These are phyloP conservation scores for Hypholoma fasciculare DNA, from an alignment of 768 basidiomycete species.

Conservation along the genomic window DNA sequence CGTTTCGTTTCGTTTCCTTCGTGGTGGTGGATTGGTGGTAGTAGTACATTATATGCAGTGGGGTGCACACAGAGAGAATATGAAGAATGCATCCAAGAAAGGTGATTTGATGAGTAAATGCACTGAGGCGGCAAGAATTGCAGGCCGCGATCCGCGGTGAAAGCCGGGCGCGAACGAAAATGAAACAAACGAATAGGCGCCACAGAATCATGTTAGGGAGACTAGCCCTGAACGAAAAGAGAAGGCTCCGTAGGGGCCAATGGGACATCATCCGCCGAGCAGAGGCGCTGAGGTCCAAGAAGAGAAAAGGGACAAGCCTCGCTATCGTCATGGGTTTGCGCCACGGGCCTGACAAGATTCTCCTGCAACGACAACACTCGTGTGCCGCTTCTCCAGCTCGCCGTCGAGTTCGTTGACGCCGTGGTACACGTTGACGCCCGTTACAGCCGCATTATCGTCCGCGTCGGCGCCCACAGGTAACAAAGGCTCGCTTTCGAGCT, in stretches of 20 bases:
- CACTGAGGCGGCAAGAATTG: no score
- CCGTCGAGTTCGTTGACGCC: conserved; percentile 4
- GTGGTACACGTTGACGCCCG: conserved; percentile 13
- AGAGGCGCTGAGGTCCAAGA: neutral
- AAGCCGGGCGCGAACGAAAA: no score
- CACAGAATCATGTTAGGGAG: no score
- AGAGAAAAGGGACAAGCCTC: neutral
- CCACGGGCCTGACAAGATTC: neutral
- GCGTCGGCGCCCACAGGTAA: neutral
- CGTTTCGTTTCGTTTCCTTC: no score
- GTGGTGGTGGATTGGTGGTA: no score
- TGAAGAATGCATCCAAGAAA: no score
- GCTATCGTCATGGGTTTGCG: neutral
- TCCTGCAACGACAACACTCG: conserved; percentile 11
- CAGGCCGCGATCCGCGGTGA: no score
- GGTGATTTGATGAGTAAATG: no score
- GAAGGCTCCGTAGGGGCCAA: neutral
- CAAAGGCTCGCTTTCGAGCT: neutral
- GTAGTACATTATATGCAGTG: no score
- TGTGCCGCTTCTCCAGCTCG: conserved; percentile 10
- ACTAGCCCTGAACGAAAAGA: no score
- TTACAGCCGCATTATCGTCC: neutral
- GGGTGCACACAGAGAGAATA: no score
- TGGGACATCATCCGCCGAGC: neutral
- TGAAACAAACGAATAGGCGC: no score